phyloP scores from a whole-genome alignment of 2,329 filamentous ascomycete genomes.

The Catunica adiposa region DNA sequence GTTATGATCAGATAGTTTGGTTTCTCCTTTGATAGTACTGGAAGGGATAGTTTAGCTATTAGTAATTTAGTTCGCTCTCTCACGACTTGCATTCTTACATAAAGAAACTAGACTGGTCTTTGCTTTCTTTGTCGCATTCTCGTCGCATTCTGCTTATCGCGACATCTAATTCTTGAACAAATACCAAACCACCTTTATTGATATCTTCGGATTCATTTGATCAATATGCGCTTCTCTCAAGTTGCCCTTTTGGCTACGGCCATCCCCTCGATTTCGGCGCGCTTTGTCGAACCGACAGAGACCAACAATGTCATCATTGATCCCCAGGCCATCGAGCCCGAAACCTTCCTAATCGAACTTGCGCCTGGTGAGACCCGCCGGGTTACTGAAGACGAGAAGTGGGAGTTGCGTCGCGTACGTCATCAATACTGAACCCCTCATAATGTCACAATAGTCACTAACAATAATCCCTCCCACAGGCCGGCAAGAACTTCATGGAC shows the following conservation, averaged over 20 bases:
- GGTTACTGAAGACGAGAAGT: conserved; percentile 92
- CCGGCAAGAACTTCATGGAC: conserved; percentile 83
- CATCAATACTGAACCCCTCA: conserved; percentile 1
- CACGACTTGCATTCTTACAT: no score
- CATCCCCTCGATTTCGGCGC: conserved; percentile 37
- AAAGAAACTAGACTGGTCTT: background rate
- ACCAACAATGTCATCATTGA: conserved; percentile 30
- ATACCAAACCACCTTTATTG: background rate
- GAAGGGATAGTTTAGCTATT: no score
- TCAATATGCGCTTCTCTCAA: conserved; percentile 35
- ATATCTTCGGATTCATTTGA: background rate
- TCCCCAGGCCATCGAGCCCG: conserved; percentile 26
- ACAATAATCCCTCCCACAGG: conserved; percentile 28
- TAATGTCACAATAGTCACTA: background rate
- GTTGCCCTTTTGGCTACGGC: conserved; percentile 38
- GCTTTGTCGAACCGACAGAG: conserved; percentile 39
- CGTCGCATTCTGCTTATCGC: background rate
- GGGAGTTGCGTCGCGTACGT: conserved; percentile 67
- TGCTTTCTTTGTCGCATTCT: background rate
- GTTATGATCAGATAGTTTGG: no score
- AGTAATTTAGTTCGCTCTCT: no score
- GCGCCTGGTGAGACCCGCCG: conserved; percentile 67
- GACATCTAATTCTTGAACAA: background rate
- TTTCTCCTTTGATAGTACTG: background rate
- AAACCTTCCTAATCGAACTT: conserved; percentile 65